These are phyloP conservation scores for Gaeumannomyces tritici DNA, from an alignment of 2,329 filamentous ascomycete genomes.

Conservation along the genomic window DNA sequence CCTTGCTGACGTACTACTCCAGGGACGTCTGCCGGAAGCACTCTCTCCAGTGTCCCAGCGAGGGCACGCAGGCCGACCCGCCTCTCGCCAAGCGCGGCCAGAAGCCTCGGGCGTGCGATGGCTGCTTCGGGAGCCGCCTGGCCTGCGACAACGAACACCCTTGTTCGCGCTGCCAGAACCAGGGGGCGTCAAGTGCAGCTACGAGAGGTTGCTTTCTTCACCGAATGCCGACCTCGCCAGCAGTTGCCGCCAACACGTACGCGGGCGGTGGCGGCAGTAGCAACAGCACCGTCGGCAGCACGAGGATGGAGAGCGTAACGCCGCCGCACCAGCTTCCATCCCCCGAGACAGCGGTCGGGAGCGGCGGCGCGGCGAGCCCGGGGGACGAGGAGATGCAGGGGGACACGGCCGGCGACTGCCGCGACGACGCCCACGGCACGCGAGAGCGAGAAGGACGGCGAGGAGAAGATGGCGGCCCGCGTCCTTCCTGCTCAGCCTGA, in stretches of 20 bases:
- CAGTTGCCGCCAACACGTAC: neutral
- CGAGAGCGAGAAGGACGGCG: conserved; percentile 3
- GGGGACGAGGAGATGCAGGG: neutral
- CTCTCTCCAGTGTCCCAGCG: conserved; percentile 12
- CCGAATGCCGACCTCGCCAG: neutral
- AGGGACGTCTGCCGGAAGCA: conserved; percentile 17
- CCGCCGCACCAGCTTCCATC: neutral
- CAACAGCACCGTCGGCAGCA: neutral
- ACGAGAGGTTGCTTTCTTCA: conserved; percentile 6
- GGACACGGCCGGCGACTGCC: too few relatives aligned
- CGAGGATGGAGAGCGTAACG: neutral
- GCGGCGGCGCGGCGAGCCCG: neutral
- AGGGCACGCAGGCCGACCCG: conserved; percentile 6
- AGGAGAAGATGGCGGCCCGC: conserved; percentile 14
- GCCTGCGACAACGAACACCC: conserved; percentile 16
- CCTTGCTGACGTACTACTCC: neutral
- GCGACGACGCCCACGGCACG: too few relatives aligned
- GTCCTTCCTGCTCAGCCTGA: conserved; percentile 15
- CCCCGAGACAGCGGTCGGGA: neutral
- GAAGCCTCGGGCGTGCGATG: conserved; percentile 17
- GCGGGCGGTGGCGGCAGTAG: neutral
- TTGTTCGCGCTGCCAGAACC: conserved; percentile 14
- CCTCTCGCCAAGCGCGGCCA: conserved; percentile 16
- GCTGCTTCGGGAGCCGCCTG: conserved; percentile 18
- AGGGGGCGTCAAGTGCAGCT: conserved; percentile 13